Evolutionary conservation across 2,329 filamentous ascomycete genomes (phyloP), one percentile per base, ranked within the genome.

Genomic region (Aphanocladium album): DNA sequence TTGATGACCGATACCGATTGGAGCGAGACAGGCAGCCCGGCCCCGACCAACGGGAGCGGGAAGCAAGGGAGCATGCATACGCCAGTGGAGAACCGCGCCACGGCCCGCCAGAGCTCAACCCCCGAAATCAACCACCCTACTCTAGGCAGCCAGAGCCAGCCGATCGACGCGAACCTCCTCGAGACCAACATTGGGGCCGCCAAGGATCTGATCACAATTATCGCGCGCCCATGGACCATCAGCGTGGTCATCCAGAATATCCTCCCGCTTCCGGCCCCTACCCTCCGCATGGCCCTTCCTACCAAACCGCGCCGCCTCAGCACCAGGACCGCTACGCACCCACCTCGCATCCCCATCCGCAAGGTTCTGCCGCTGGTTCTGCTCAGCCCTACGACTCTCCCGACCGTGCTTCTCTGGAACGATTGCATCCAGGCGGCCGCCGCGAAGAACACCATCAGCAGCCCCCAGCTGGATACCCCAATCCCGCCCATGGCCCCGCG

Each of bases 1-100:
- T 81, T 64, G 83, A 87, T 60, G 82, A 85, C 21, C 79, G 81
- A 47, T 84, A 78, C 60, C 75, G 80, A 60, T 71, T 75, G 16
- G 81, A 82, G 58, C 74, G 77, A 49, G 81, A 83, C 53, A 74
- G 78, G 30, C 74, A 77, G 57, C 71, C 75, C 60, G 80, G 80
- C 49, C 71, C 72, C 57, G 78, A 81, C 43, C 69, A 75, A 47
- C 70, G 77, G 8, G 77, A 80, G 52, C 69, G 77, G 9, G 76
- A 79, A 60, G 73, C 74, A 21, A 73, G 77, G 62, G 74, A 78
- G 56, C 76, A 80, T 58, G 79, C 80, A 11, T 80, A 82, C 63
- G 81, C 80, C 5, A 80, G 76, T 2, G 73, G 75, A 27, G 79
- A 84, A 66, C 67, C 71, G 23, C 69, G 69, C 52, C 72, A 74